Conservation (phyloP, 768 basidiomycete species). For the Tulasnella sp. region DNA sequence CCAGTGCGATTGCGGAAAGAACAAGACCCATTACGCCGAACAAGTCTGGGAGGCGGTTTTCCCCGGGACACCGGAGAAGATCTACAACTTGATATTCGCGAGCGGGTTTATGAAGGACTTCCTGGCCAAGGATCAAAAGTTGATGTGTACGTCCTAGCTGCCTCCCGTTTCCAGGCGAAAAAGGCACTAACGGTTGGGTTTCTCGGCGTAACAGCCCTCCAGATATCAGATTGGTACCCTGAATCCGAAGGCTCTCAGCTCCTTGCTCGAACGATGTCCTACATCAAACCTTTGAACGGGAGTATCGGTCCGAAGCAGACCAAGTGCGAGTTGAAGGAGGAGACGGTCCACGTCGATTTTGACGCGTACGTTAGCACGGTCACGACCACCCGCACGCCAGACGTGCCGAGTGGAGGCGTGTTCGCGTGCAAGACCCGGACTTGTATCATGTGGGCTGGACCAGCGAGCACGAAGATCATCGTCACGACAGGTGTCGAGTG, state of each 20-base stretch:
- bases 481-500: slow-evolving; percentile 93
- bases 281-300: slow-evolving; percentile 88
- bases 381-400: slow-evolving; percentile 89
- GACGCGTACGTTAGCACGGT: slow-evolving; percentile 78
- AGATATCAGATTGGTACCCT: slow-evolving; percentile 93
- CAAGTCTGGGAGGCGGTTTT: slow-evolving; percentile 71
- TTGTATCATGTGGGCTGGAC: slow-evolving; percentile 90
- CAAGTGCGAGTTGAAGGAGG: slow-evolving; percentile 92
- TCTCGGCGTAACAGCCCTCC: slow-evolving; percentile 60
- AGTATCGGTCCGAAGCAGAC: slow-evolving; percentile 91
- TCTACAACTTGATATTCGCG: slow-evolving; percentile 93
- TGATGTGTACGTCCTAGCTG: slow-evolving; percentile 59
- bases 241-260: slow-evolving; percentile 57
- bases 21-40: slow-evolving; percentile 67
- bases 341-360: slow-evolving; percentile 72
- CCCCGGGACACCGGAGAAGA: slow-evolving; percentile 90
- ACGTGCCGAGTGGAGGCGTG: slow-evolving; percentile 89
- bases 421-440: slow-evolving; percentile 93
- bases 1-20: slow-evolving; percentile 65
- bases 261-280: slow-evolving; percentile 85
- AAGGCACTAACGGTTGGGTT: not conserved
- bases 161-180: not conserved
- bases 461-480: slow-evolving; percentile 68
- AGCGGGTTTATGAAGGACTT: slow-evolving; percentile 96
- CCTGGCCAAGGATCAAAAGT: slow-evolving; percentile 81